Conservation (phyloP, 2,329 filamentous ascomycete genomes). For the Curvularia verruculosa region DNA sequence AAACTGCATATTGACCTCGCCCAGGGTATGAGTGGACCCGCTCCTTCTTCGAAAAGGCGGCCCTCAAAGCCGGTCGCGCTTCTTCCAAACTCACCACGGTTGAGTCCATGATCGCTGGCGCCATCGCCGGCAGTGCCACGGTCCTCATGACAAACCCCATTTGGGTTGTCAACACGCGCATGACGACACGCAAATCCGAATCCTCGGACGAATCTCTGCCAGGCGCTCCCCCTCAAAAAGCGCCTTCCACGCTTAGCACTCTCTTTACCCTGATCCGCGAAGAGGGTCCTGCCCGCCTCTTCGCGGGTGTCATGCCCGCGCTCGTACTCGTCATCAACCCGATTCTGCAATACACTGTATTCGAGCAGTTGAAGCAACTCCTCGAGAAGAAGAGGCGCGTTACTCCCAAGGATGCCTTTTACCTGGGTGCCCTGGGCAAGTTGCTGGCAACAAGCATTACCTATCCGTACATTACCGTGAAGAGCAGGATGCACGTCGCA, state of each 20-base stretch:
- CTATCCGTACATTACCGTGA: conserved; percentile 98
- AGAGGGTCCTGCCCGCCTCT: conserved; percentile 84
- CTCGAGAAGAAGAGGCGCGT: conserved; percentile 79
- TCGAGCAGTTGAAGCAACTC: conserved; percentile 95
- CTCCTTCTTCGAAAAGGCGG: conserved; percentile 80
- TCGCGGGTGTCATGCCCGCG: conserved; percentile 89
- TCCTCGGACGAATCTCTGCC: conserved; percentile 49
- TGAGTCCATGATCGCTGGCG: conserved; percentile 94
- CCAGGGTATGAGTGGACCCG: conserved; percentile 95
- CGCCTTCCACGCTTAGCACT: conserved; percentile 78
- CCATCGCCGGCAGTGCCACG: conserved; percentile 89
- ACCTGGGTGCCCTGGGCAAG: conserved; percentile 91
- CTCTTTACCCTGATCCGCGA: conserved; percentile 79
- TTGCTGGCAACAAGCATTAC: conserved; percentile 91
- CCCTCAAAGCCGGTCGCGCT: conserved; percentile 72
- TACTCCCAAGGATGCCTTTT: conserved; percentile 85
- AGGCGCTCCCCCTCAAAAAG: conserved; percentile 59
- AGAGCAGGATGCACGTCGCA: conserved; percentile 96
- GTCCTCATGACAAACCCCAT: conserved; percentile 98
- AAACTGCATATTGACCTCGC: conserved; percentile 8
- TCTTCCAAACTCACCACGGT: conserved; percentile 85
- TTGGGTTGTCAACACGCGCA: conserved; percentile 98
- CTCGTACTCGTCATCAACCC: conserved; percentile 96
- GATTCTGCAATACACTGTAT: conserved; percentile 97
- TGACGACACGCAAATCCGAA: conserved; percentile 85